phyloP scores from a whole-genome alignment of 176 grass and related monocot species.

The Saccharum officinarum region DNA sequence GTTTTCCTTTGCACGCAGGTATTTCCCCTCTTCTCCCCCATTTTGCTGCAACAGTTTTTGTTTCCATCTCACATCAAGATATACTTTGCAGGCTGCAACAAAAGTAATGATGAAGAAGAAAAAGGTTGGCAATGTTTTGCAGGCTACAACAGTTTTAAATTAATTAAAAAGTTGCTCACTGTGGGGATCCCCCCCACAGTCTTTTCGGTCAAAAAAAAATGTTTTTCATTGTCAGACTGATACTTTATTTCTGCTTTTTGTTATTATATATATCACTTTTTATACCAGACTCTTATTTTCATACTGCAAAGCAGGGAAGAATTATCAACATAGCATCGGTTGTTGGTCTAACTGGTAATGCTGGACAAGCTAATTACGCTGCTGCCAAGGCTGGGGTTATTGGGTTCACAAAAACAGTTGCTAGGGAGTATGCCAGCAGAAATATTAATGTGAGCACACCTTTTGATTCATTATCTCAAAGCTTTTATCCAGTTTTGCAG shows the following conservation, averaged over 20 bases:
- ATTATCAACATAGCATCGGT: constrained; percentile 97
- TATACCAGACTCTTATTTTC: constrained; percentile 12
- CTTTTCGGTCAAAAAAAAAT: no score
- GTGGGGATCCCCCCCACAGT: no score
- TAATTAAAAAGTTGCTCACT: no score
- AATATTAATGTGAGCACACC: constrained; percentile 73
- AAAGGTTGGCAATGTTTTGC: constrained; percentile 47
- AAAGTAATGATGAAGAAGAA: constrained; percentile 99
- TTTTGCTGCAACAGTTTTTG: not conserved
- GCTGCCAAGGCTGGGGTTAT: constrained; percentile 95
- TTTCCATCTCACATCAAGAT: constrained; percentile 21
- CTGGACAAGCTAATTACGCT: constrained; percentile 93
- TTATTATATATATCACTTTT: not conserved
- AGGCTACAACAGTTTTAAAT: no score
- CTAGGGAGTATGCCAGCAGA: constrained; percentile 97
- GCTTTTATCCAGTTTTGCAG: not conserved
- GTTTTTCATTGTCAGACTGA: constrained; percentile 1
- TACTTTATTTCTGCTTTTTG: not conserved
- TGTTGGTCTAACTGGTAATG: constrained; percentile 85
- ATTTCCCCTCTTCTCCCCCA: not conserved
- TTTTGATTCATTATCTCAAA: constrained; percentile 16
- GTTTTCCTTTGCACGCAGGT: constrained; percentile 98
- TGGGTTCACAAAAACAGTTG: constrained; percentile 95
- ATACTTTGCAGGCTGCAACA: constrained; percentile 79
- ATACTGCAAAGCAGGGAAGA: constrained; percentile 61